These are phyloP conservation scores for Candida yuanshanica DNA, from an alignment of 805 yeast species.

Conservation along the genomic window DNA sequence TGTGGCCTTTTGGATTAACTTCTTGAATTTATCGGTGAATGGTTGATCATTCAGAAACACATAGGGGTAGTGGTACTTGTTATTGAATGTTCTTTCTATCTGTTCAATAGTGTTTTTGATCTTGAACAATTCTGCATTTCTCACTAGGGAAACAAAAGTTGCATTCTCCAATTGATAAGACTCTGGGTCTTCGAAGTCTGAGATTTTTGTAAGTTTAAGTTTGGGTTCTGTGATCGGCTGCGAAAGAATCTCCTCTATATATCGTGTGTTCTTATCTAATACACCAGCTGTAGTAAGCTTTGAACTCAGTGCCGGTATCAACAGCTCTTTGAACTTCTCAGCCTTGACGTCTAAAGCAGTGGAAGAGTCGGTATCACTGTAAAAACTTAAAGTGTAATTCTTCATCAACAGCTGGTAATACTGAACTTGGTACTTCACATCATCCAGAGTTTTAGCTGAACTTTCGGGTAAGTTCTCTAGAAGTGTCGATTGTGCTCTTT, in stretches of 20 bases:
- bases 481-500: slow-evolving; percentile 9
- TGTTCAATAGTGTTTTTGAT: slow-evolving; percentile 49
- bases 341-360: not conserved
- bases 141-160: slow-evolving; percentile 65
- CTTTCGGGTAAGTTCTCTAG: not conserved
- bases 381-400: slow-evolving; percentile 17
- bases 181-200: slow-evolving; percentile 6
- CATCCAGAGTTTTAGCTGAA: slow-evolving; percentile 5
- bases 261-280: slow-evolving; percentile 10
- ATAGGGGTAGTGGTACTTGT: slow-evolving; percentile 73
- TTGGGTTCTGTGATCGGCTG: slow-evolving; percentile 25
- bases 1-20: slow-evolving; percentile 34
- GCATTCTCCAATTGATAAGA: slow-evolving; percentile 51
- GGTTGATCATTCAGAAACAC: slow-evolving; percentile 70
- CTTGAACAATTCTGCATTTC: slow-evolving; percentile 52
- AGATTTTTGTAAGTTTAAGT: slow-evolving; percentile 11
- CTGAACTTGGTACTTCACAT: slow-evolving; percentile 7
- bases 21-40: slow-evolving; percentile 54
- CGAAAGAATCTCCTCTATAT: slow-evolving; percentile 4
- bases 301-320: slow-evolving; percentile 20
- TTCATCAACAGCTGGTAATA: slow-evolving; percentile 19
- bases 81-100: slow-evolving; percentile 61
- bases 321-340: slow-evolving; percentile 8
- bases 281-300: slow-evolving; percentile 8
- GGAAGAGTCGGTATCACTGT: slow-evolving; percentile 4